phyloP scores from a whole-genome alignment of 768 basidiomycete genomes.

The Podaxis mareebaensis region DNA sequence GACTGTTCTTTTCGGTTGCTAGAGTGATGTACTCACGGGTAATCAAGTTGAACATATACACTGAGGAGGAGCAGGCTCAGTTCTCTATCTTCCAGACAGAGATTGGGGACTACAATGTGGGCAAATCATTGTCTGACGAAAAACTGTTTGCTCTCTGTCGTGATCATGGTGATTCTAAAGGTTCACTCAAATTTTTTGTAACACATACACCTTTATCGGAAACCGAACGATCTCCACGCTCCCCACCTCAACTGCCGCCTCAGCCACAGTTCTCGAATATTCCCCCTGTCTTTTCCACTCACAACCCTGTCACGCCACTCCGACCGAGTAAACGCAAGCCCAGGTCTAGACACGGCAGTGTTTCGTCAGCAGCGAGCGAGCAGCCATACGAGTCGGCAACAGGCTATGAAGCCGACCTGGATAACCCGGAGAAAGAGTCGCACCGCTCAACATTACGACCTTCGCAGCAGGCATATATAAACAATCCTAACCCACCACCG shows the following conservation, averaged over 20 bases:
- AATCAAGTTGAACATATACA: constrained; percentile 70
- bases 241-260: constrained; percentile 27
- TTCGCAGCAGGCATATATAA: constrained; percentile 27
- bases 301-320: constrained; percentile 40
- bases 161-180: constrained; percentile 72
- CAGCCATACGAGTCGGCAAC: constrained; percentile 49
- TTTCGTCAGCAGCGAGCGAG: constrained; percentile 67
- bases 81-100: constrained; percentile 87
- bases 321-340: constrained; percentile 49
- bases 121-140: constrained; percentile 72
- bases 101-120: constrained; percentile 75
- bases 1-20: constrained; percentile 10
- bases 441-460: constrained; percentile 43
- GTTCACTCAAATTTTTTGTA: constrained; percentile 83
- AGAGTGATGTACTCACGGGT: constrained; percentile 5
- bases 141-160: constrained; percentile 71
- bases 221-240: constrained; percentile 47
- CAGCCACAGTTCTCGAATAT: constrained; percentile 30
- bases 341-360: constrained; percentile 64
- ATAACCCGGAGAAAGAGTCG: constrained; percentile 55
- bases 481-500: constrained; percentile 31
- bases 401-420: constrained; percentile 76
- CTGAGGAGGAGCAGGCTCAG: constrained; percentile 74
- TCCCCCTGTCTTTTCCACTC: constrained; percentile 37
- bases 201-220: constrained; percentile 63